These are phyloP conservation scores for Begonia loranthoides DNA, from an alignment of 306 rosid genomes.

Conservation along the genomic window DNA sequence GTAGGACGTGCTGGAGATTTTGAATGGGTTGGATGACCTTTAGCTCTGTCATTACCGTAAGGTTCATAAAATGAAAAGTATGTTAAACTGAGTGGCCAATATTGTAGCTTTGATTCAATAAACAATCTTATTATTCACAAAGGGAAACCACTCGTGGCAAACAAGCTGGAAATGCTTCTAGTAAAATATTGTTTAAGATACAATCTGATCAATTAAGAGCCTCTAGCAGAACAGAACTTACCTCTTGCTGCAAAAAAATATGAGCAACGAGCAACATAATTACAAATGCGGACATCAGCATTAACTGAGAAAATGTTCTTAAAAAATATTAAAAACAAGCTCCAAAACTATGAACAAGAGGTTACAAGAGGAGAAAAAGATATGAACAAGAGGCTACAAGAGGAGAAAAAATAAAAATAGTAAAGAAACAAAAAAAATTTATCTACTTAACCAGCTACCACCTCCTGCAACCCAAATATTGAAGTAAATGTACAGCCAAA, in stretches of 20 bases:
- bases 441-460: too few species aligned
- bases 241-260: conserved; percentile 97
- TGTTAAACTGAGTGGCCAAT: conserved; percentile 55
- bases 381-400: too few species aligned
- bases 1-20: conserved; percentile 96
- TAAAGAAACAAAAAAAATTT: too few species aligned
- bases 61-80: conserved; percentile 93
- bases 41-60: conserved; percentile 73
- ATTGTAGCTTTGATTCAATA: conserved; percentile 65
- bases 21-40: conserved; percentile 79
- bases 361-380: too few species aligned
- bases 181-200: conserved; percentile 41
- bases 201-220: conserved; percentile 39
- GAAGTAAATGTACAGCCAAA: too few species aligned
- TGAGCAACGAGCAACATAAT: conserved; percentile 30
- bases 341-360: conserved; percentile 26
- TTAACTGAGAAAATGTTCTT: too few species aligned
- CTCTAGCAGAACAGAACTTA: conserved; percentile 66
- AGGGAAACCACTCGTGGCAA: conserved; percentile 58
- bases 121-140: conserved; percentile 48
- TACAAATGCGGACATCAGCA: conserved; percentile 18
- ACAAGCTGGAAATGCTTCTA: conserved; percentile 34
- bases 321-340: conserved; percentile 6
- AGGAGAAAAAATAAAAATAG: too few species aligned
- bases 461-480: too few species aligned